Percentiles rank a stretch among this genome's conserved stretches.
phyloP scores from a whole-genome alignment of 139 green algal genomes.

The Chlorella vulgaris region DNA sequence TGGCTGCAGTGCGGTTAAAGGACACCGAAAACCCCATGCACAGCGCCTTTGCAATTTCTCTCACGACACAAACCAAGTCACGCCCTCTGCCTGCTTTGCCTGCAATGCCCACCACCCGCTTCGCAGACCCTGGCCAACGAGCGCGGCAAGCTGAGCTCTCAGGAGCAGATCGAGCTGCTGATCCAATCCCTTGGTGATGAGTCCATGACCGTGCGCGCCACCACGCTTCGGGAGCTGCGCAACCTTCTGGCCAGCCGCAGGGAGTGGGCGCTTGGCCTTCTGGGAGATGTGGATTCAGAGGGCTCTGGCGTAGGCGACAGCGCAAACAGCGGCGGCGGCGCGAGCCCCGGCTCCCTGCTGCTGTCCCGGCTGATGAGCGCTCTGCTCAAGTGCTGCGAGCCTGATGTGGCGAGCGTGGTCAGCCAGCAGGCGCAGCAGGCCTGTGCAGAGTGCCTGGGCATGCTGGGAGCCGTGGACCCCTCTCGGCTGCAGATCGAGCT shows the following conservation, averaged over 20 bases:
- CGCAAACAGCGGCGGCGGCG: neutral
- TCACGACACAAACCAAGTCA: neutral
- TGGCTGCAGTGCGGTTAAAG: no score
- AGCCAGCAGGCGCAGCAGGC: conserved; percentile 49
- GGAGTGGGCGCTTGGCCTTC: conserved; percentile 48
- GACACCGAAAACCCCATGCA: no score
- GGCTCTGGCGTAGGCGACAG: neutral
- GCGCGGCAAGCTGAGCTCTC: conserved; percentile 36
- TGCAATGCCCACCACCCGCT: neutral
- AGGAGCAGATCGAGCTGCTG: conserved; percentile 59
- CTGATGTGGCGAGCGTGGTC: conserved; percentile 38
- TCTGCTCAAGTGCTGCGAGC: conserved; percentile 77
- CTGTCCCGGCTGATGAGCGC: conserved; percentile 60
- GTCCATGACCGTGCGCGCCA: conserved; percentile 53
- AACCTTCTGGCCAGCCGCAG: conserved; percentile 51
- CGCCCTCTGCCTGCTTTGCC: neutral
- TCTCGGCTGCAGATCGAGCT: conserved; percentile 53
- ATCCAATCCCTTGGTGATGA: conserved; percentile 58
- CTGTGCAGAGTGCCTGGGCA: conserved; percentile 78
- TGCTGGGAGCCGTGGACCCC: conserved; percentile 85
- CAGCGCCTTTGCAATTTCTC: no score
- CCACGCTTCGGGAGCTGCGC: conserved; percentile 58
- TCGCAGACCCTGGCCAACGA: conserved; percentile 45
- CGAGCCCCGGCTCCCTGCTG: conserved; percentile 27
- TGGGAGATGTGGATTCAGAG: conserved; percentile 12